Conservation (phyloP, 768 basidiomycete genomes). For the Leccinum truebloodii region DNA sequence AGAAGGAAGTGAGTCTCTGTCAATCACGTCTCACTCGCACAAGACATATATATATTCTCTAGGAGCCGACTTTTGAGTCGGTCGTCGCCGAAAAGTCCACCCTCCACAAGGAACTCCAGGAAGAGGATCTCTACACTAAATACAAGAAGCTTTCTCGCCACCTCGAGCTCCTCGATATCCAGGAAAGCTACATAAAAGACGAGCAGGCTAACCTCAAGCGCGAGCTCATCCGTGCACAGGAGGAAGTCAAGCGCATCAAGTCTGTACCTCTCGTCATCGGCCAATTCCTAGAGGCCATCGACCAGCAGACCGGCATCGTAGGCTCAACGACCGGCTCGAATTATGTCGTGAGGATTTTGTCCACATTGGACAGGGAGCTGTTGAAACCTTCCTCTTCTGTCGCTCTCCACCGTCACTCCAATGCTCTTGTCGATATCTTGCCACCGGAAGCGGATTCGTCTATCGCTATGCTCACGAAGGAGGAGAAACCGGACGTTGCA, state of each 20-base stretch:
- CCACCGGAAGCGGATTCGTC: conserved; percentile 98
- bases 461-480: conserved; percentile 90
- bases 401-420: conserved; percentile 98
- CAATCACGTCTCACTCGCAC: conserved; percentile 1
- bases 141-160: conserved; percentile 97
- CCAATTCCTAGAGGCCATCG: conserved; percentile 98
- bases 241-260: conserved; percentile 99
- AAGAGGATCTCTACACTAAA: conserved; percentile 94
- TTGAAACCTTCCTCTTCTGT: conserved; percentile 97
- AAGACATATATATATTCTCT: conserved; percentile 1
- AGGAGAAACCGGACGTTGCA: conserved; percentile 92
- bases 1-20: conserved; percentile 64
- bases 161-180: conserved; percentile 91
- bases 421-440: conserved; percentile 96
- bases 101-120: conserved; percentile 81
- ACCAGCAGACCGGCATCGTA: conserved; percentile 95
- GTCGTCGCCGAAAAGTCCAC: conserved; percentile 88
- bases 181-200: conserved; percentile 97
- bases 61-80: conserved; percentile 91
- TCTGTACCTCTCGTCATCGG: conserved; percentile 98
- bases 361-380: conserved; percentile 94
- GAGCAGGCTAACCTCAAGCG: conserved; percentile 98
- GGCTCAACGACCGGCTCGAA: conserved; percentile 98
- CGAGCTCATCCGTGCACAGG: conserved; percentile 97
- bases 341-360: conserved; percentile 96